Percentiles rank a stretch among this genome's conserved stretches.
These are phyloP conservation scores for Flammula alnicola DNA, from an alignment of 1,284 basidiomycete species.

Conservation along the genomic window DNA sequence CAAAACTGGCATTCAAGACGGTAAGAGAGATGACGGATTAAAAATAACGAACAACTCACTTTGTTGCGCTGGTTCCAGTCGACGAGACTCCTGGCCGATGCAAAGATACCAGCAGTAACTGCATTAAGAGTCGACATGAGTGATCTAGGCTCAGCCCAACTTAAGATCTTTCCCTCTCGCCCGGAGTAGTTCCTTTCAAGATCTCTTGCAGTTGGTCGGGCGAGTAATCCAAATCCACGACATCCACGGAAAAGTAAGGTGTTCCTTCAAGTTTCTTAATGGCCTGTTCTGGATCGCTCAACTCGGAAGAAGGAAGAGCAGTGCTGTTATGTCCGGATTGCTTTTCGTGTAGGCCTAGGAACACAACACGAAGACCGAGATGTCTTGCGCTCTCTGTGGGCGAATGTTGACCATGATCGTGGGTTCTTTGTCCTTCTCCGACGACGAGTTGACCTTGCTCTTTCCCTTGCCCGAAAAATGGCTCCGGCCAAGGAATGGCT, in stretches of 20 bases:
- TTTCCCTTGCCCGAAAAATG: conserved; percentile 72
- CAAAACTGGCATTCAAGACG: conserved; percentile 70
- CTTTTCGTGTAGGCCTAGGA: conserved; percentile 81
- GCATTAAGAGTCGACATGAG: conserved; percentile 58
- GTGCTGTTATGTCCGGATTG: conserved; percentile 40
- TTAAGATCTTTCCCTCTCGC: conserved; percentile 44
- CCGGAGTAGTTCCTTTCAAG: conserved; percentile 44
- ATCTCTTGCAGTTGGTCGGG: conserved; percentile 46
- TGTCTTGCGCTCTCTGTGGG: conserved; percentile 69
- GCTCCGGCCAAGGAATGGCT: conserved; percentile 53
- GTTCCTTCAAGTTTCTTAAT: conserved; percentile 70
- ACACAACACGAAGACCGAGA: conserved; percentile 51
- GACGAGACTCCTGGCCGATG: conserved; percentile 76
- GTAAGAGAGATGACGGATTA: conserved; percentile 4
- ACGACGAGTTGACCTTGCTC: conserved; percentile 47
- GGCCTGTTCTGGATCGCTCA: conserved; percentile 49
- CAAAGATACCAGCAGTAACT: conserved; percentile 76
- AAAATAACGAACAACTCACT: conserved; percentile 40
- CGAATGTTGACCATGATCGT: conserved; percentile 33
- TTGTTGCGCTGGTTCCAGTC: conserved; percentile 92
- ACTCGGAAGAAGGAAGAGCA: conserved; percentile 67
- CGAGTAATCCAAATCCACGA: conserved; percentile 54
- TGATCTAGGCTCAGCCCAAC: conserved; percentile 73
- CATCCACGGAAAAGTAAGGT: conserved; percentile 83
- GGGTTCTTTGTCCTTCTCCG: conserved; percentile 38